Conservation (phyloP, 176 grass and related monocot species). For the Eremochloa ophiuroides region DNA sequence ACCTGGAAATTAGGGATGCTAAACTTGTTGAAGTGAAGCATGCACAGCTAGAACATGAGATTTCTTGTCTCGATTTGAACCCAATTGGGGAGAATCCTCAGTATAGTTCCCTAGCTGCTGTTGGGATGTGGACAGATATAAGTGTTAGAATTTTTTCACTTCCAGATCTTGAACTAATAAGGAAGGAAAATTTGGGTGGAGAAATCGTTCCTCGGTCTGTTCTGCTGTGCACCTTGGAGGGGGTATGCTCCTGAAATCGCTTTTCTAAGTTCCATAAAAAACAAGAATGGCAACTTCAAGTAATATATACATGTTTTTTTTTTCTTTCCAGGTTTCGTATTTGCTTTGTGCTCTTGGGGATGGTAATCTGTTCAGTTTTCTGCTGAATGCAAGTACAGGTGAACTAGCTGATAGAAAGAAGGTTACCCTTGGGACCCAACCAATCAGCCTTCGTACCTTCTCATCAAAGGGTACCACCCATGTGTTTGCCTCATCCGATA, state of each 20-base stretch:
- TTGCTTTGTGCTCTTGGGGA: slow-evolving; percentile 95
- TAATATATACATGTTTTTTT: slow-evolving; percentile 23
- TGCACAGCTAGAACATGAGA: slow-evolving; percentile 82
- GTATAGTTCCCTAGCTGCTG: slow-evolving; percentile 78
- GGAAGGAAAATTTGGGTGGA: slow-evolving; percentile 87
- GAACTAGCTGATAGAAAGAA: slow-evolving; percentile 83
- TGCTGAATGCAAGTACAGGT: slow-evolving; percentile 63
- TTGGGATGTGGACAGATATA: slow-evolving; percentile 99
- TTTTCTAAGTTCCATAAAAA: slow-evolving; percentile 5
- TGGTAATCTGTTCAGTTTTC: slow-evolving; percentile 90
- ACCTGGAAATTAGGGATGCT: slow-evolving; percentile 74
- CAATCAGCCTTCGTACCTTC: slow-evolving; percentile 92
- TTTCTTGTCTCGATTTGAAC: slow-evolving; percentile 92
- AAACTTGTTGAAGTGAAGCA: slow-evolving; percentile 92
- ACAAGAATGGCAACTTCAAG: background rate
- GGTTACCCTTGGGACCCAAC: slow-evolving; percentile 92
- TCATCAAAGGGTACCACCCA: slow-evolving; percentile 90
- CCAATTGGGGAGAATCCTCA: slow-evolving; percentile 59
- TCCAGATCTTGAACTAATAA: slow-evolving; percentile 72
- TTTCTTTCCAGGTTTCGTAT: slow-evolving; percentile 73
- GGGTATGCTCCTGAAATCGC: slow-evolving; percentile 53
- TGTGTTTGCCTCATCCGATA: slow-evolving; percentile 95
- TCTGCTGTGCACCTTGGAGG: slow-evolving; percentile 89
- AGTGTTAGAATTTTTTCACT: slow-evolving; percentile 97
- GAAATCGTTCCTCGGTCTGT: slow-evolving; percentile 98